These are phyloP conservation scores for Xylaria telfairii DNA, from an alignment of 495 filamentous ascomycete genomes.

Conservation along the genomic window DNA sequence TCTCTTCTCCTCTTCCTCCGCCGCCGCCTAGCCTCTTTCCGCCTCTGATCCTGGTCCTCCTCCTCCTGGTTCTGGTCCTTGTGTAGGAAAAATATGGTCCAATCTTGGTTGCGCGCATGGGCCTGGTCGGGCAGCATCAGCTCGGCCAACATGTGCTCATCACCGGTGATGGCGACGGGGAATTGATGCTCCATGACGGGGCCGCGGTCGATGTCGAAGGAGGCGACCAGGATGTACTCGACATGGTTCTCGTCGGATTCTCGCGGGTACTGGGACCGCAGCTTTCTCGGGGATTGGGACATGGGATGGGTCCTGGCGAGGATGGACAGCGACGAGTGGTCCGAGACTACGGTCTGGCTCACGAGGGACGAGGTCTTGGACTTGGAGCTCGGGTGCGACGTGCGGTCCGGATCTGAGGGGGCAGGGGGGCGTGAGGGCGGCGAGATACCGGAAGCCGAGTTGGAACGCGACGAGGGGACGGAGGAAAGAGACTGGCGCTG, in stretches of 20 bases:
- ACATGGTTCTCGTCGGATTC: constrained; percentile 88
- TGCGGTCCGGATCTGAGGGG: constrained; percentile 52
- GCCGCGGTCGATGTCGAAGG: constrained; percentile 94
- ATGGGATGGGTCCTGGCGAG: constrained; percentile 50
- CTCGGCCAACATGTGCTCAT: constrained; percentile 96
- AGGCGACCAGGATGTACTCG: constrained; percentile 98
- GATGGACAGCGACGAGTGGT: constrained; percentile 60
- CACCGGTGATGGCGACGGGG: constrained; percentile 91
- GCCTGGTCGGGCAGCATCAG: constrained; percentile 98
- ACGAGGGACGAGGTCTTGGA: constrained; percentile 59
- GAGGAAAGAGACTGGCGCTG: constrained; percentile 60
- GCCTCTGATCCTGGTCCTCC: constrained; percentile 65
- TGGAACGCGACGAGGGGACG: constrained; percentile 62
- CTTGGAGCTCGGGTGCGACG: constrained; percentile 61
- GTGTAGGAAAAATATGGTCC: constrained; percentile 99
- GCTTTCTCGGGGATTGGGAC: constrained; percentile 53
- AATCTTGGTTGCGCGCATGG: constrained; percentile 93
- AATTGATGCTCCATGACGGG: constrained; percentile 99
- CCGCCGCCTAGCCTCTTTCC: constrained; percentile 57
- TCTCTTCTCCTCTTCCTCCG: constrained; percentile 51
- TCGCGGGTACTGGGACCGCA: constrained; percentile 87
- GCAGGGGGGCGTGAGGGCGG: constrained; percentile 57
- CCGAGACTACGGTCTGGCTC: constrained; percentile 48
- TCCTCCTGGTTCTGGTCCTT: constrained; percentile 86
- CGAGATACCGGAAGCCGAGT: constrained; percentile 53